phyloP scores from a whole-genome alignment of 176 grass and related monocot species.

The Triticum aestivum region IWGSC_CS_RefSeq_v2.1 NC_057803.1:692857398-692857897 shows the following conservation, averaged over 20 bases:
- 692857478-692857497: not conserved
- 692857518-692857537: not conserved
- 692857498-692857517: not conserved
- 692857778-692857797: too few species aligned
- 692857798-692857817: not conserved
- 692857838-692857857: not conserved
- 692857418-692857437: slow-evolving; percentile 1
- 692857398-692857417: slow-evolving; percentile 9
- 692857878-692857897: not conserved
- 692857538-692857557: slow-evolving; percentile 2
- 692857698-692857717: not conserved
- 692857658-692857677: not conserved
- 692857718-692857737: slow-evolving; percentile 20
- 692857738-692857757: slow-evolving; percentile 20
- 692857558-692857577: slow-evolving; percentile 25
- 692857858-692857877: slow-evolving; percentile 17
- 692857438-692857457: slow-evolving; percentile 6
- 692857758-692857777: not conserved
- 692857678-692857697: not conserved
- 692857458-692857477: slow-evolving; percentile 4
- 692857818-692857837: not conserved
- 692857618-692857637: slow-evolving; percentile 1
- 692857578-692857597: not conserved
- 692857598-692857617: not conserved
- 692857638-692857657: slow-evolving; percentile 8